Base-by-base conservation (phyloP, 345 rosid genomes). In the Lagerstroemia speciosa region DNA sequence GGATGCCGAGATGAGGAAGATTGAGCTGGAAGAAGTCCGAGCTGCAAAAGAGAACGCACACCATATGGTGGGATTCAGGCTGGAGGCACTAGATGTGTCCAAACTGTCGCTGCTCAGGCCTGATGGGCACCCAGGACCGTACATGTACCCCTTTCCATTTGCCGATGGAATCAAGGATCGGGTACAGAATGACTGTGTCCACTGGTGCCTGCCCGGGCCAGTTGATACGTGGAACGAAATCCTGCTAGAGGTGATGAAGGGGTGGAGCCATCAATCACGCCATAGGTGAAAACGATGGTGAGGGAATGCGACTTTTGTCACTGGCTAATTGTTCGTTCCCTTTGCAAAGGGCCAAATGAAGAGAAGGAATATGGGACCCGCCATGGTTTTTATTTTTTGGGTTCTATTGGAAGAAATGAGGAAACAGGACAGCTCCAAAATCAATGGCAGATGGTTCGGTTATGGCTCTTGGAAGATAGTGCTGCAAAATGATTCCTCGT, bases 181-280 rank as follows among this genome's bases (percentile, higher is more conserved):
- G 32, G 93, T 91, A 31, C 97, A 84, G 60, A 94, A 94, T 69
- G 99, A 94, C 71, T 94, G 99, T 74, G 85, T 94, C 8, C 99
- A 91, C 69, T 94, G 99, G 99, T 94, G 99, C 76, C 73, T 94
- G 64, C 99, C 99, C 20, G 99, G 97, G 62, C 91, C 97, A 12
- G 71, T 94, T 1, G 99, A 94, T 76, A 85, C 97, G 22, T 94
- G 99, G 97, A 94, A 91, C 73, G 86, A 86, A 80, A 89, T 93
- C 67, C 67, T 91, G 69, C 69, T 93, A 8, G 82, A 85, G 70
- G 74, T 86, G 72, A 67, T 90, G 41, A 84, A 81, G 76, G 85
- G 85, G 72, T 82, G 96, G 97, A 67, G 73, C 14, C 12, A 53
- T 27, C 69, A 67, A 31, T 33, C 33, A 15, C 34, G 9, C 63